Conservation (phyloP, 164 flowering plant genomes). For the Aristolochia californica region DNA sequence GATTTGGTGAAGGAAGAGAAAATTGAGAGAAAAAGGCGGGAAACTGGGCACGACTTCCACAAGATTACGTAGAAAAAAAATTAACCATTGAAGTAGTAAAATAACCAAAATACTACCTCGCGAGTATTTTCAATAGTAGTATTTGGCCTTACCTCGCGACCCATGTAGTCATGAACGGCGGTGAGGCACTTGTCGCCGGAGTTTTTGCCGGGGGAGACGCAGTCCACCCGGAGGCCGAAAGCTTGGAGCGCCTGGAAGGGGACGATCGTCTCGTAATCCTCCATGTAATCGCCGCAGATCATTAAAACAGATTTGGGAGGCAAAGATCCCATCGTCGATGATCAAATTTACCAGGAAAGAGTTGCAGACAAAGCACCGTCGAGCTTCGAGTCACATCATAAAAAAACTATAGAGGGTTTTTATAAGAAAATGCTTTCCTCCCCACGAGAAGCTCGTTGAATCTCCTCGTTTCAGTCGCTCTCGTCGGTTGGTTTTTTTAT, state of each 20-base stretch:
- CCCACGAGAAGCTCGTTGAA: constrained; percentile 11
- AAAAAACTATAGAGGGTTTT: background rate
- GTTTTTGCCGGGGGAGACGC: constrained; percentile 17
- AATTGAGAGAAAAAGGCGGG: no score
- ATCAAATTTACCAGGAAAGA: background rate
- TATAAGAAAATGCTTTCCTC: background rate
- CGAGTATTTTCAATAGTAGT: no score
- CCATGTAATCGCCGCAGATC: constrained; percentile 32
- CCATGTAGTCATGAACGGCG: constrained; percentile 26
- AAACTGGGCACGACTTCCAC: no score
- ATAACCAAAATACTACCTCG: no score
- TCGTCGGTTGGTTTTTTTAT: no score
- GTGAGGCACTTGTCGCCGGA: constrained; percentile 22
- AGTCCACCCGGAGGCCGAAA: constrained; percentile 15
- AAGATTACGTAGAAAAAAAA: no score
- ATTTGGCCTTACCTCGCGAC: constrained; percentile 20
- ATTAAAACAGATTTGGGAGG: constrained; percentile 14
- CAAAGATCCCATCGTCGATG: constrained; percentile 10
- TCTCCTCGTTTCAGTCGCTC: background rate
- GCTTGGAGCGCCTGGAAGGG: constrained; percentile 22
- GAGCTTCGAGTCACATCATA: background rate
- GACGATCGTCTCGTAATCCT: constrained; percentile 23
- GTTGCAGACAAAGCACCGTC: background rate
- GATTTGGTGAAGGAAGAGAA: no score
- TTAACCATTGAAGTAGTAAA: no score